These are phyloP conservation scores for Eremomyces bilateralis DNA, from an alignment of 495 filamentous ascomycete species.

Conservation along the genomic window DNA sequence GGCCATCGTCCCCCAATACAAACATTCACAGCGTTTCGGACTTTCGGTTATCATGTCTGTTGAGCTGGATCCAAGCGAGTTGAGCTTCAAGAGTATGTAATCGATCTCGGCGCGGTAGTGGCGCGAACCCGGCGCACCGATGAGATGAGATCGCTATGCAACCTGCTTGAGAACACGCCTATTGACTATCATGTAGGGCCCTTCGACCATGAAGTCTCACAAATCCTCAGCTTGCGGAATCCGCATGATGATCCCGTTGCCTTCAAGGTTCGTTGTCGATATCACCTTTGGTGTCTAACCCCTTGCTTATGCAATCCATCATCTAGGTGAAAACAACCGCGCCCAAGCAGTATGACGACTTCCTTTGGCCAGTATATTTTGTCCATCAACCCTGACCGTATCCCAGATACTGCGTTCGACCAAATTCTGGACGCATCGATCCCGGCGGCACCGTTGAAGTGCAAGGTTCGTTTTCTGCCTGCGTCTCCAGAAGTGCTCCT, in stretches of 20 bases:
- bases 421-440: conserved; percentile 90
- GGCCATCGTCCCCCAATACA: background rate
- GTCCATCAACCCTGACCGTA: conserved; percentile 3
- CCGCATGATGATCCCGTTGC: conserved; percentile 57
- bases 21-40: background rate
- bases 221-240: conserved; percentile 64
- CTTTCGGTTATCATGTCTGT: conserved; percentile 50
- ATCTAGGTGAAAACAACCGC: conserved; percentile 92
- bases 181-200: no score
- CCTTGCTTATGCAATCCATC: no score
- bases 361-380: conserved; percentile 1
- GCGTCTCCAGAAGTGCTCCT: conserved; percentile 3
- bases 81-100: conserved; percentile 74
- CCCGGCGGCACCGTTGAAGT: conserved; percentile 75
- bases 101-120: no score
- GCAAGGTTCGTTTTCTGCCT: conserved; percentile 39
- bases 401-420: conserved; percentile 83
- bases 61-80: conserved; percentile 74
- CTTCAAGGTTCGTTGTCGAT: conserved; percentile 94
- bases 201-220: conserved; percentile 76
- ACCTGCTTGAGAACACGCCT: no score
- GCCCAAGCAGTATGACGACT: conserved; percentile 70
- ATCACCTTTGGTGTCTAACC: no score
- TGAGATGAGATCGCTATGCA: no score
- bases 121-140: no score